Base-by-base conservation (phyloP, 2,329 filamentous ascomycete species). In the Nothomitra cinnamomea region DNA sequence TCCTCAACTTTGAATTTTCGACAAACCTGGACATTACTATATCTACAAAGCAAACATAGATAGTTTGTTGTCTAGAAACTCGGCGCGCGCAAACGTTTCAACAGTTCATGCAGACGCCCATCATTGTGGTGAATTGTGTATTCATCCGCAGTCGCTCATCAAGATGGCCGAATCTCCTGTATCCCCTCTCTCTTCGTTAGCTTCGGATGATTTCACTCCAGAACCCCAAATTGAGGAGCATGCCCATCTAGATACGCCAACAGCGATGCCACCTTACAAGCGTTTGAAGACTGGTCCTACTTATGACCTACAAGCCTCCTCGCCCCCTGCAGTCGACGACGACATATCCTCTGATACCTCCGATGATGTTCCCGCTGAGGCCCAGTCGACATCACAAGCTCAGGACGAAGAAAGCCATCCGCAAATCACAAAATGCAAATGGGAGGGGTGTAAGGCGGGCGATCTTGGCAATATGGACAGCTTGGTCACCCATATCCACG, bases 331-430 rank as follows among this genome's bases (percentile, higher is more conserved):
- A 17, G 73, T 69, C 53, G 71, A 75, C 48, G 71, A 74, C 45
- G 72, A 74, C 19, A 82, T 96, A 56, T 95, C 88, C 6, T 87
- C 86, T 53, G 92, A 98, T 68, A 94, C 86, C 51, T 89, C 86
- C 35, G 87, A 87, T 66, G 88, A 64, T 74, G 83, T 68, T 67
- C 85, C 70, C 64, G 32, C 12, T 32, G 36, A 35, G 17, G 32
- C 49, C 25, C 47, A 52, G 38, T 56, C 66, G 67, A 60, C 65
- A 65, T 17, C 64, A 63, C 61, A 63, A 65, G 61, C 63, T 60
- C 61, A 69, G 60, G 62, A 64, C 51, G 67, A 68, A 58, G 71
- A 70, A 2, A 49, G 45, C n/a, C 45, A 49, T 49, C 40, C 51
- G 10, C 69, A 71, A 56, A 64, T 71, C 43, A 72, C 68, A 2